Percentiles rank a stretch among this genome's conserved stretches.
Evolutionary conservation across 192 early-diverging fungal species (phyloP).

Genomic region (Coemansia sp.): DNA sequence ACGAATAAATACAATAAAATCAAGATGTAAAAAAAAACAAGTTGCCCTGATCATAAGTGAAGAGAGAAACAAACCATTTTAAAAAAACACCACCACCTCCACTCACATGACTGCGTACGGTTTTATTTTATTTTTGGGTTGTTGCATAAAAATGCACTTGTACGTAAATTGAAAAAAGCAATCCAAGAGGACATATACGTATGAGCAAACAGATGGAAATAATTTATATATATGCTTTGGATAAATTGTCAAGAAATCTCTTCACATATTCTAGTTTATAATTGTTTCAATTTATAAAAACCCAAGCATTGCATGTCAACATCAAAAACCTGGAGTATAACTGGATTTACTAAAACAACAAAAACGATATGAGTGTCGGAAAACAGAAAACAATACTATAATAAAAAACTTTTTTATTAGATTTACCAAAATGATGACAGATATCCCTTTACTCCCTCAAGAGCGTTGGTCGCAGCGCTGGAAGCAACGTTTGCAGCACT

Average conservation of each 20-base stretch:
- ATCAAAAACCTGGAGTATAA: too few relatives aligned
- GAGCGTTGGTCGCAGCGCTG: constrained; percentile 35
- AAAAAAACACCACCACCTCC: not conserved
- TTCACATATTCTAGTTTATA: too few relatives aligned
- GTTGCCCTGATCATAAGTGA: too few relatives aligned
- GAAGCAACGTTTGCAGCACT: constrained; percentile 47
- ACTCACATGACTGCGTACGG: too few relatives aligned
- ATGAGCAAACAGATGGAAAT: too few relatives aligned
- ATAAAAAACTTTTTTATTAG: constrained; percentile 4
- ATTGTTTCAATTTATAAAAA: too few relatives aligned
- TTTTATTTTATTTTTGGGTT: not conserved
- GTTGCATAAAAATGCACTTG: not conserved
- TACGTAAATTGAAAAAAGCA: not conserved
- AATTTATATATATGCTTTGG: too few relatives aligned
- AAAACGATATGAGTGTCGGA: not conserved
- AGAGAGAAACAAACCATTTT: too few relatives aligned
- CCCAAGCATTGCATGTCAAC: too few relatives aligned
- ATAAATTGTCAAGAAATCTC: too few relatives aligned
- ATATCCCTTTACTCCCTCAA: constrained; percentile 40
- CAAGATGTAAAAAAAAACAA: not conserved
- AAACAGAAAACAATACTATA: not conserved
- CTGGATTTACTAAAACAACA: not conserved
- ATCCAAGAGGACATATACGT: too few relatives aligned
- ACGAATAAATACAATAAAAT: not conserved
- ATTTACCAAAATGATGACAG: constrained; percentile 48